Evolutionary conservation across 2,329 filamentous ascomycete species (phyloP).

Genomic region (Neocucurbitaria cava): DNA sequence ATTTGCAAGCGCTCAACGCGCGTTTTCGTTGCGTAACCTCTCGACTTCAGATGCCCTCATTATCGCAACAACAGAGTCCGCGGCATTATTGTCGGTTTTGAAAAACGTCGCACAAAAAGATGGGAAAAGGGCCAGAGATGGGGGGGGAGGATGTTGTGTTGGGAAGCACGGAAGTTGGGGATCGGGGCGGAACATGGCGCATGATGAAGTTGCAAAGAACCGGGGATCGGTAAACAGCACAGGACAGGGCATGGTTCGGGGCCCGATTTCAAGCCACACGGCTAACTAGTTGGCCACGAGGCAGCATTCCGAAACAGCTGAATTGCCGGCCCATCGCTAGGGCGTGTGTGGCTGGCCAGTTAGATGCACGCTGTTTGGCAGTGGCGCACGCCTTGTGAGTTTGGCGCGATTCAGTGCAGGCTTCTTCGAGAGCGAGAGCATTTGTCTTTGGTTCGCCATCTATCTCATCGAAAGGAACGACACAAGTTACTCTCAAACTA

Average conservation of each 20-base stretch:
- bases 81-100: conserved; percentile 10
- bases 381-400: neutral
- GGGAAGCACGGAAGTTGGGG: too few species aligned
- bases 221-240: neutral
- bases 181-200: neutral
- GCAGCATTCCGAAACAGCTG: conserved; percentile 6
- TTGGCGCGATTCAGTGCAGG: neutral
- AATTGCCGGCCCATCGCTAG: neutral
- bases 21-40: conserved; percentile 20
- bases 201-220: neutral
- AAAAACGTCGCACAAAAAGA: too few species aligned
- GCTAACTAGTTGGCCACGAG: conserved; percentile 5
- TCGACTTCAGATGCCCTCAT: conserved; percentile 13
- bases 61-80: conserved; percentile 12
- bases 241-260: neutral
- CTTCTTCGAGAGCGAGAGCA: too few species aligned
- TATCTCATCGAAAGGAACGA: neutral
- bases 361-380: neutral
- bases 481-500: neutral
- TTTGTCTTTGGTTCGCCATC: too few species aligned
- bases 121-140: too few species aligned
- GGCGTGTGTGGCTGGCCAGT: neutral
- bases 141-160: neutral
- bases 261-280: conserved; percentile 5
- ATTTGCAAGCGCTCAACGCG: conserved; percentile 12